Percentiles rank a stretch among this genome's conserved stretches.
Conservation (phyloP, 345 rosid species). For the Laguncularia racemosa region DNA sequence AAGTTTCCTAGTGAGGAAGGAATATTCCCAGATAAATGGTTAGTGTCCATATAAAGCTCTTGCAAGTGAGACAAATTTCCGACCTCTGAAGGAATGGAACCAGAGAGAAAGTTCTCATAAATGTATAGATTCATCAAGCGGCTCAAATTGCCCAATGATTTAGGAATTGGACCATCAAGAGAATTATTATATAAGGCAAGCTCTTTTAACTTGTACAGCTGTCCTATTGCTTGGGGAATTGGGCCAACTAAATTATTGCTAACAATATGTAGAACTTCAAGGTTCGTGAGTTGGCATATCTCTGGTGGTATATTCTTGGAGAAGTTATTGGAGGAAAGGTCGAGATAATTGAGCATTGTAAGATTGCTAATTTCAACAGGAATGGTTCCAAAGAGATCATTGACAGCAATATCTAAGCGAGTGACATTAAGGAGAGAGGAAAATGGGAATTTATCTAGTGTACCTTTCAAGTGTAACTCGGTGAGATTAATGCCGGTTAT, state of each 20-base stretch:
- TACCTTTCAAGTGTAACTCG: conserved; percentile 3
- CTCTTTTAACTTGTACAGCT: conserved; percentile 7
- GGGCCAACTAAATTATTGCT: conserved; percentile 7
- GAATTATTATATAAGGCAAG: conserved; percentile 6
- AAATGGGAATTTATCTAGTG: conserved; percentile 12
- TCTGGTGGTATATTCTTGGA: conserved; percentile 4
- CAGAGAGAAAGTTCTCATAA: conserved; percentile 11
- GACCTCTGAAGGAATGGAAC: conserved; percentile 16
- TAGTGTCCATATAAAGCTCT: conserved; percentile 1
- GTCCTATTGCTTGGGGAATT: conserved; percentile 16
- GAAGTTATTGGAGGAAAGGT: conserved; percentile 4
- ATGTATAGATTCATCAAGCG: neutral
- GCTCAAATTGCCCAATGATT: conserved; percentile 11
- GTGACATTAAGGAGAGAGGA: conserved; percentile 13
- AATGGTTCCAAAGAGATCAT: conserved; percentile 15
- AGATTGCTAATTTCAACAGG: conserved; percentile 11
- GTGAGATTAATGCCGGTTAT: conserved; percentile 7
- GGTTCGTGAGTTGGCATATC: conserved; percentile 4
- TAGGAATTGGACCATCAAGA: conserved; percentile 19
- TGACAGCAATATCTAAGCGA: conserved; percentile 9
- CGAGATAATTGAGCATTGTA: conserved; percentile 8
- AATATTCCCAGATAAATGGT: conserved; percentile 14
- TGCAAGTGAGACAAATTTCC: conserved; percentile 12
- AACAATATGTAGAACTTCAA: neutral
- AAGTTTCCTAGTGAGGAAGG: conserved; percentile 8